These are phyloP conservation scores for Lachancea cidri DNA, from an alignment of 805 yeast genomes.

Conservation along the genomic window DNA sequence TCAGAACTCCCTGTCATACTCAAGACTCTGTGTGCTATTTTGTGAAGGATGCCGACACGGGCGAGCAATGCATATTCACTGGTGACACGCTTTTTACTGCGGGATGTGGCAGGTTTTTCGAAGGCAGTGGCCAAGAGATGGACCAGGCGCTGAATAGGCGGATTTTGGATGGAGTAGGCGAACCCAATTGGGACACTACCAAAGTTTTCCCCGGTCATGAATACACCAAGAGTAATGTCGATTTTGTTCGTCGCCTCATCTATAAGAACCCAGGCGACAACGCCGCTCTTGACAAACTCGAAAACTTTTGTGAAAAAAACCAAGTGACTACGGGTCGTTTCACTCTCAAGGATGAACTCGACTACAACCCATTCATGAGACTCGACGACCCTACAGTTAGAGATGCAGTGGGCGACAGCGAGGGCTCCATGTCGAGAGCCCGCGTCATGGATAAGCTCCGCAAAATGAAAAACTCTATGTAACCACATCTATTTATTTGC, in stretches of 20 bases:
- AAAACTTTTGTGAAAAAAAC: slow-evolving; percentile 43
- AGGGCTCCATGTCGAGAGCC: slow-evolving; percentile 31
- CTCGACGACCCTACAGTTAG: slow-evolving; percentile 59
- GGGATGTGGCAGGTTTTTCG: slow-evolving; percentile 97
- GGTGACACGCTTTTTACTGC: slow-evolving; percentile 94
- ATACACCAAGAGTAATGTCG: slow-evolving; percentile 77
- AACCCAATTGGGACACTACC: slow-evolving; percentile 39
- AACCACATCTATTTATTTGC: slow-evolving; percentile 7
- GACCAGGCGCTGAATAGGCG: slow-evolving; percentile 54
- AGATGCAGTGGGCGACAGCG: slow-evolving; percentile 48
- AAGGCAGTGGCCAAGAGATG: slow-evolving; percentile 85
- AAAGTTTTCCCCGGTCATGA: slow-evolving; percentile 92
- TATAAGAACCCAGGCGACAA: slow-evolving; percentile 36
- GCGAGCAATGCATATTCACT: slow-evolving; percentile 74
- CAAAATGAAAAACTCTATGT: slow-evolving; percentile 64
- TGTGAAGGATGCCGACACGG: slow-evolving; percentile 56
- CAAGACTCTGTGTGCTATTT: slow-evolving; percentile 91
- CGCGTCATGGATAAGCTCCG: slow-evolving; percentile 72
- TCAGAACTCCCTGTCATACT: slow-evolving; percentile 97
- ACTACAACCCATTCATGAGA: slow-evolving; percentile 87
- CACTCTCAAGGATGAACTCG: slow-evolving; percentile 77
- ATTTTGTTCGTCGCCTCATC: slow-evolving; percentile 66
- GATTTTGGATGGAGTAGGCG: slow-evolving; percentile 55
- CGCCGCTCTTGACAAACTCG: slow-evolving; percentile 49
- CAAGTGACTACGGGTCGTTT: slow-evolving; percentile 82